phyloP scores from a whole-genome alignment of 345 rosid genomes.

The Viola odorata region DNA sequence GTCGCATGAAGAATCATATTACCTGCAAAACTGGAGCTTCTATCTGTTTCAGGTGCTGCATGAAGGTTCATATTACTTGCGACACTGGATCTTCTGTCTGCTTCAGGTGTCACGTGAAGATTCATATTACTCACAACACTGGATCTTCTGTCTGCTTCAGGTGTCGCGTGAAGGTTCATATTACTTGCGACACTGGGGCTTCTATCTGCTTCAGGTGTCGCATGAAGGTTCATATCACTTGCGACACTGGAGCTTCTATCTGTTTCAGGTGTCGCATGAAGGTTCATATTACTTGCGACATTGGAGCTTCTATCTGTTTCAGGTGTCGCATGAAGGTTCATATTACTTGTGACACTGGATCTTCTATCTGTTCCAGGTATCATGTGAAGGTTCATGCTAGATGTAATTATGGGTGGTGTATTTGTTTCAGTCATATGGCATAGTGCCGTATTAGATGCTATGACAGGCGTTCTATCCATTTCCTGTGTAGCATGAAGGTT shows the following conservation, averaged over 20 bases:
- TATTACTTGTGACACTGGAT: constrained; percentile 4
- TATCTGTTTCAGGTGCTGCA: constrained; percentile 10
- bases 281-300: constrained; percentile 1
- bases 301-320: constrained; percentile 19
- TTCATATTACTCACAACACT: constrained; percentile 3
- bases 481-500: constrained; percentile 4
- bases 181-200: not conserved
- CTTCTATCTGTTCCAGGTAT: constrained; percentile 5
- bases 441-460: too few species aligned
- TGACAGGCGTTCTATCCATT: not conserved
- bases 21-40: constrained; percentile 8
- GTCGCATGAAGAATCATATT: not conserved
- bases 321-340: constrained; percentile 3
- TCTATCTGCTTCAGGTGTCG: constrained; percentile 8
- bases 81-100: constrained; percentile 14
- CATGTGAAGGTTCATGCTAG: not conserved
- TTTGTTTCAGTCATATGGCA: too few species aligned
- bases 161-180: not conserved
- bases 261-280: not conserved
- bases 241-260: constrained; percentile 4
- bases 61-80: not conserved
- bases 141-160: constrained; percentile 11
- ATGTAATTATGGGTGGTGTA: too few species aligned
- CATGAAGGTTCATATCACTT: not conserved
- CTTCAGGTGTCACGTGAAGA: constrained; percentile 11